Percentiles rank a stretch among this genome's conserved stretches.
phyloP scores from a whole-genome alignment of 2,329 filamentous ascomycete genomes.

The Aspergillus viridinutans region DNA sequence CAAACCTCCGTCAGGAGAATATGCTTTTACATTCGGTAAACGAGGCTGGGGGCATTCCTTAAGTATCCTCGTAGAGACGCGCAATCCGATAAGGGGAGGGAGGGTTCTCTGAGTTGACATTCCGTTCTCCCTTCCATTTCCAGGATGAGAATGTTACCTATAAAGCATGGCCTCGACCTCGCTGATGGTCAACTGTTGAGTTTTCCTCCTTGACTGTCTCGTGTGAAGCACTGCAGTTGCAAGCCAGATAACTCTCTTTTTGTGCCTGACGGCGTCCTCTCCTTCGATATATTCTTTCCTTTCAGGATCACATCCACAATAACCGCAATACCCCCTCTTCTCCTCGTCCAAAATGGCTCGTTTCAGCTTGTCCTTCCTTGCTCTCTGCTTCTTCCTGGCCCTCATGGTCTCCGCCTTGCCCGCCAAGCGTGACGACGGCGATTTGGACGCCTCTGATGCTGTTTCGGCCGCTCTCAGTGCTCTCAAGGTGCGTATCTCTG shows the following conservation, averaged over 20 bases:
- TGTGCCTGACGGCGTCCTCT: slow-evolving; percentile 10
- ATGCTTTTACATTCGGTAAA: neutral
- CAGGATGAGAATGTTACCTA: neutral
- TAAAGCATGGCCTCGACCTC: neutral
- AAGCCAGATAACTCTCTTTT: neutral
- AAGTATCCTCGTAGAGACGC: neutral
- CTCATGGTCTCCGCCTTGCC: slow-evolving; percentile 27
- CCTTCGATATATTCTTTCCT: slow-evolving; percentile 8
- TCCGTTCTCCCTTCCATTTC: neutral
- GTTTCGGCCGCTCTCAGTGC: neutral
- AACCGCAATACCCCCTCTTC: neutral
- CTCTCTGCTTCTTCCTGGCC: slow-evolving; percentile 27
- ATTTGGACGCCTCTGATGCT: neutral
- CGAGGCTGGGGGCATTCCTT: neutral
- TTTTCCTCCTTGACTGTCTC: neutral
- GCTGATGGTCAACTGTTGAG: neutral
- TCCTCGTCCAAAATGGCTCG: slow-evolving; percentile 26
- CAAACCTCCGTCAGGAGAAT: neutral
- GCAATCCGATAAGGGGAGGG: neutral
- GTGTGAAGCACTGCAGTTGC: neutral
- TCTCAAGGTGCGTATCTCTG: neutral
- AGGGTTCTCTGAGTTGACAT: neutral
- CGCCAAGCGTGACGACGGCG: slow-evolving; percentile 9
- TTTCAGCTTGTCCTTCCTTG: slow-evolving; percentile 26
- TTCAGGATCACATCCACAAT: slow-evolving; percentile 6